These are phyloP conservation scores for Ramaria rubella DNA, from an alignment of 768 basidiomycete genomes.

Conservation along the genomic window DNA sequence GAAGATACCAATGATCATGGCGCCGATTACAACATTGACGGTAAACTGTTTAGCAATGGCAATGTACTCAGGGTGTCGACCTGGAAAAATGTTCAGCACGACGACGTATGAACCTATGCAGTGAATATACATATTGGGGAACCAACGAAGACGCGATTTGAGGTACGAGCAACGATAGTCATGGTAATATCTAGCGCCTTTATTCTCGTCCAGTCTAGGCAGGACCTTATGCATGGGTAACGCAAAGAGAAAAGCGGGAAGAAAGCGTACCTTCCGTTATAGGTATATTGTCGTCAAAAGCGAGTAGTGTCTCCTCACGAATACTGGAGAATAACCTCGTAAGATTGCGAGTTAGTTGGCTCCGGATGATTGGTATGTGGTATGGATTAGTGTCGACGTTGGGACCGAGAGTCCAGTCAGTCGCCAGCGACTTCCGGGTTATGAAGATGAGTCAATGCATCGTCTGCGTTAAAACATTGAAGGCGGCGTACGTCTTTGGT, in stretches of 20 bases:
- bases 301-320: constrained; percentile 35
- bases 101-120: too few species aligned
- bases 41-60: too few species aligned
- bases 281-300: too few species aligned
- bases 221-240: not conserved
- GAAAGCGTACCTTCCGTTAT: constrained; percentile 26
- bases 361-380: constrained; percentile 24
- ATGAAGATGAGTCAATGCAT: not conserved
- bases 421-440: constrained; percentile 28
- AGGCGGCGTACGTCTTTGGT: constrained; percentile 26
- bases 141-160: constrained; percentile 41
- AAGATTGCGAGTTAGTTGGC: constrained; percentile 32
- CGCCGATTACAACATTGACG: too few species aligned
- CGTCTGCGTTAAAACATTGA: not conserved
- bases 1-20: too few species aligned
- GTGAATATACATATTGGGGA: too few species aligned
- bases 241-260: constrained; percentile 6
- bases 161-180: constrained; percentile 30
- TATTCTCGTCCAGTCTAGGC: too few species aligned
- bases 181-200: too few species aligned
- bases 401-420: constrained; percentile 32
- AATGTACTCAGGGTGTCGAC: too few species aligned
- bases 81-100: too few species aligned
- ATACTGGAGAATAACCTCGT: constrained; percentile 33
- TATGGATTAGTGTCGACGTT: constrained; percentile 25